Evolutionary conservation across 2,329 filamentous ascomycete genomes (phyloP), one percentile per base, ranked within the genome.

Genomic region (Phoma sp.): DNA sequence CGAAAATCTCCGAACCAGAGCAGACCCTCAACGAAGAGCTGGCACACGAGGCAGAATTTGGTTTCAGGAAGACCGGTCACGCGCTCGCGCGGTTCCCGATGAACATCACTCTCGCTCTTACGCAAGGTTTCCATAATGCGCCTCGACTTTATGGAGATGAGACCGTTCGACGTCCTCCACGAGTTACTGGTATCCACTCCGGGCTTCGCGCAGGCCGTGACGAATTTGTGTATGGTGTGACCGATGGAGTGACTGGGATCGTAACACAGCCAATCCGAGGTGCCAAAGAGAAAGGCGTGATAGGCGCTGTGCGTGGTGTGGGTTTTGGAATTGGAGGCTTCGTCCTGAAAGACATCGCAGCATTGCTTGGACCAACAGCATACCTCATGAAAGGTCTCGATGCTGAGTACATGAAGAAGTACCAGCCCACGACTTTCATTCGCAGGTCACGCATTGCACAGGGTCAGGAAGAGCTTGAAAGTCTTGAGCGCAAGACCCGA

Each of bases 121-220:
- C 85, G 1, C 86, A 89, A 66, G 87, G 87, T 1, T 89, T 89
- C 59, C 87, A 89, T 68, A 90, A 90, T 59, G 86, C 86, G 0
- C 87, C 87, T 1, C 82, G 86, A 2, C 78, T 90, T 0, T 90
- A 90, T 61, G 87, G 87, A 11, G 88, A 90, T 62, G 82, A 85
- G 43, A 89, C 87, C 1, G 88, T 90, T 1, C 82, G 88, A 3
- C 80, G 81, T 1, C 85, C 86, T 1, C 80, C 80, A 1, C 81
- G 85, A 7, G 83, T 90, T 37, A 89, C 86, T 0, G 88, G 86
- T 2, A 80, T 89, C 52, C 78, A 80, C 44, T 89, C 86, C 2
- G 88, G 87, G 0, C 75, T 77, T 14, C 79, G 79, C 33, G 87
- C 86, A 0, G 86, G 86, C 0, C 78, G 85, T 5, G 76, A 82